Evolutionary conservation across 441 rosid species (phyloP), one percentile per base, ranked within the genome.

Genomic region (Croton laevigatus): DNA sequence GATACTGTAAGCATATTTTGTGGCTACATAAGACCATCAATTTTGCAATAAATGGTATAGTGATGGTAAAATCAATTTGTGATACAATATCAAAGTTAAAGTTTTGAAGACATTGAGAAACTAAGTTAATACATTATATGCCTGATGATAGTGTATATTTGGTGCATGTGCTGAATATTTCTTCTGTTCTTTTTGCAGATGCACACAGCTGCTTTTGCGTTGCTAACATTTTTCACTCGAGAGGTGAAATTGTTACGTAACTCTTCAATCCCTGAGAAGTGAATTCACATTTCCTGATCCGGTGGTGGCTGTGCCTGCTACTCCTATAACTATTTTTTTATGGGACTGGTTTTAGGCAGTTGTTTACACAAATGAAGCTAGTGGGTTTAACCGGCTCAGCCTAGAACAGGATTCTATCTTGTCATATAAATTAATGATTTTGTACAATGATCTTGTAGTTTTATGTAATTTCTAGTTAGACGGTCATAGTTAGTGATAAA

Each of bases 151-250:
- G 52, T 46, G 9, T 10, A 46, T 13, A n/a, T 27, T n/a, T 3
- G 3, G 52, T 46, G 52, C 27, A 53, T 23, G 19, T 17, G 54
- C 63, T 60, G 32, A 60, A 60, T 10, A 22, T 20, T 34, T 23
- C 44, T 22, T 40, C 12, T 51, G 10, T 16, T 54, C 2, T 73
- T 27, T 68, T 64, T 57, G 58, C 94, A 94, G 99, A 83, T 92
- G 81, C 99, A 92, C 75, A 72, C 84, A 3, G 99, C 99, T 16
- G 94, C 99, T 5, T 90, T 90, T 71, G 93, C 91, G 11, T 75
- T 90, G 86, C 99, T 98, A 2, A 74, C 90, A 62, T 94, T 92
- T 80, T 69, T 94, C 75, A 82, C 76, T 76, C 82, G 89, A 87
- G 98, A 92, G 83, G 94, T 90, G 73, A 79, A 76, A 66, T 71